Conservation (phyloP, 805 yeast species). For the Nakazawaea wyomingensis region DNA sequence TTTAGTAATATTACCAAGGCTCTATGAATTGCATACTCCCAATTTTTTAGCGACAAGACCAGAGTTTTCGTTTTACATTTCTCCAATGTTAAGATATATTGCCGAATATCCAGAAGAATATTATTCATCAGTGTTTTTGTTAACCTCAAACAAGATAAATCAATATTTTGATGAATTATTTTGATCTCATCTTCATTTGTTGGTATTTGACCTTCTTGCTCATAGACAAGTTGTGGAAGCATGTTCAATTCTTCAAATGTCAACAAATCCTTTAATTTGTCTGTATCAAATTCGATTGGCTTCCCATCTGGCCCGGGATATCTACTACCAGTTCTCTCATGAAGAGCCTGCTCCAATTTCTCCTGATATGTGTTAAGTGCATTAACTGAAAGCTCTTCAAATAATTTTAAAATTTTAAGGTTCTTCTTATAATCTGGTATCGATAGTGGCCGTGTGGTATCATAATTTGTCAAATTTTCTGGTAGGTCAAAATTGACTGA, state of each 20-base stretch:
- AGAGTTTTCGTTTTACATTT: slow-evolving; percentile 19
- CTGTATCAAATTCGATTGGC: slow-evolving; percentile 13
- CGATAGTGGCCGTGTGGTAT: slow-evolving; percentile 22
- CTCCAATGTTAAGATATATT: slow-evolving; percentile 18
- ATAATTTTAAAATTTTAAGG: slow-evolving; percentile 21
- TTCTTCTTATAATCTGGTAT: slow-evolving; percentile 24
- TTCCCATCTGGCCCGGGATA: slow-evolving; percentile 13
- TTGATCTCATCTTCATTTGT: slow-evolving; percentile 19
- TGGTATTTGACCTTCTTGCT: neutral
- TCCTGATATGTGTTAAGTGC: slow-evolving; percentile 22
- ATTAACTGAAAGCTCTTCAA: slow-evolving; percentile 24
- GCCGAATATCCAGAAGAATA: slow-evolving; percentile 24
- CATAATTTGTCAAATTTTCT: slow-evolving; percentile 28
- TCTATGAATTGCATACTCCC: slow-evolving; percentile 33
- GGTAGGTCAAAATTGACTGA: slow-evolving; percentile 28
- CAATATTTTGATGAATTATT: slow-evolving; percentile 13
- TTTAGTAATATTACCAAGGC: slow-evolving; percentile 35
- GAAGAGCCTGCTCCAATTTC: slow-evolving; percentile 21
- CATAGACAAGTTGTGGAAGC: neutral
- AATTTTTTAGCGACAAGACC: slow-evolving; percentile 20
- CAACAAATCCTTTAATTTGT: slow-evolving; percentile 18
- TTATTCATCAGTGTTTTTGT: slow-evolving; percentile 24
- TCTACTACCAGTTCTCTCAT: slow-evolving; percentile 18
- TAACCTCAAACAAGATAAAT: slow-evolving; percentile 18
- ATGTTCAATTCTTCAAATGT: slow-evolving; percentile 15